These are phyloP conservation scores for Metschnikowia chrysomelidarum DNA, from an alignment of 805 yeast genomes.

Conservation along the genomic window DNA sequence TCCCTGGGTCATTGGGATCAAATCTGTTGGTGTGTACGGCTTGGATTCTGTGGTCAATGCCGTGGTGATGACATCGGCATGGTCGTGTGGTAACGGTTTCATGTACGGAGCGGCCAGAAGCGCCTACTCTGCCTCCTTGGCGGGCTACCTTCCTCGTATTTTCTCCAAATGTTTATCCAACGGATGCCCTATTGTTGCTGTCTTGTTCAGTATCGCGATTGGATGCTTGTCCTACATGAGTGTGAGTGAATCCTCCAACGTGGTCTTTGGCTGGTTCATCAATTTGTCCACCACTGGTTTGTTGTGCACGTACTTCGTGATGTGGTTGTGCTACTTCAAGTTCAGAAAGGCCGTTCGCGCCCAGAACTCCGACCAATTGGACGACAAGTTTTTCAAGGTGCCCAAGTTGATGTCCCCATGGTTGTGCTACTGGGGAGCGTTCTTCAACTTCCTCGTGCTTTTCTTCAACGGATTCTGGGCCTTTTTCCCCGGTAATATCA, in stretches of 20 bases:
- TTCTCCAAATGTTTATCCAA: slow-evolving; percentile 59
- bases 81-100: slow-evolving; percentile 39
- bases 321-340: slow-evolving; percentile 53
- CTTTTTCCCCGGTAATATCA: slow-evolving; percentile 36
- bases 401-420: slow-evolving; percentile 16
- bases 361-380: slow-evolving; percentile 36
- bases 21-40: slow-evolving; percentile 33
- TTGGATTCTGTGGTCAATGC: slow-evolving; percentile 36
- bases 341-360: slow-evolving; percentile 28
- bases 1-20: slow-evolving; percentile 40
- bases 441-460: slow-evolving; percentile 25
- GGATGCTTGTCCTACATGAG: slow-evolving; percentile 32
- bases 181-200: slow-evolving; percentile 70
- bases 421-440: slow-evolving; percentile 19
- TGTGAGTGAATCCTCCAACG: slow-evolving; percentile 53
- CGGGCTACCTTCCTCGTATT: slow-evolving; percentile 77
- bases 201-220: slow-evolving; percentile 42
- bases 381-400: slow-evolving; percentile 16
- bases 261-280: slow-evolving; percentile 70
- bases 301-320: slow-evolving; percentile 62
- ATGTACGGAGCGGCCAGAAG: slow-evolving; percentile 36
- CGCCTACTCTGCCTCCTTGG: slow-evolving; percentile 64
- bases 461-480: slow-evolving; percentile 43
- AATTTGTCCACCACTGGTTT: slow-evolving; percentile 62
- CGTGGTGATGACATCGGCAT: slow-evolving; percentile 32